Conservation (phyloP, 805 yeast genomes). For the Ogataea methylovora region DNA sequence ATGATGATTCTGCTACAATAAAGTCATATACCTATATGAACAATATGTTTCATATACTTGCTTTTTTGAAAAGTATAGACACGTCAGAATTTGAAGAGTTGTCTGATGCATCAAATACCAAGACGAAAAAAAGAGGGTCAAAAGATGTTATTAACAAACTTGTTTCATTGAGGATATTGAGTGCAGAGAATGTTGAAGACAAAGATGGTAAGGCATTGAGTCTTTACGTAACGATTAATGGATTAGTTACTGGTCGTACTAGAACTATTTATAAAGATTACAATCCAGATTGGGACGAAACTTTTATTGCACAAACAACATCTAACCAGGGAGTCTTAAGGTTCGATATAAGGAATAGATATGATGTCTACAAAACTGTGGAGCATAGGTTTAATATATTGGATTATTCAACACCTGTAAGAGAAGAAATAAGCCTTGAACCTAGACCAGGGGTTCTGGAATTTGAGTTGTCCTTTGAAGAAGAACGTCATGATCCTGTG, state of each 20-base stretch:
- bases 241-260: conserved; percentile 38
- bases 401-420: conserved; percentile 6
- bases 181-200: conserved; percentile 25
- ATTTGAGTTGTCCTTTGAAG: conserved; percentile 67
- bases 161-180: conserved; percentile 15
- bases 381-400: conserved; percentile 8
- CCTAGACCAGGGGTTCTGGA: conserved; percentile 48
- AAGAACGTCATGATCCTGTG: conserved; percentile 72
- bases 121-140: conserved; percentile 4
- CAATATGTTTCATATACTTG: conserved; percentile 17
- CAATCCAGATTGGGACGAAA: conserved; percentile 76
- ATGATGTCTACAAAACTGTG: conserved; percentile 9
- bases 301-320: conserved; percentile 7
- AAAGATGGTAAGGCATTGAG: conserved; percentile 21
- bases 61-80: conserved; percentile 10
- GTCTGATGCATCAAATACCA: conserved; percentile 5
- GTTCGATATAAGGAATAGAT: neutral
- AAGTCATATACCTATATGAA: conserved; percentile 21
- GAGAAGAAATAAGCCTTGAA: conserved; percentile 15
- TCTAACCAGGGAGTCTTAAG: too few relatives aligned
- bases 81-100: conserved; percentile 5
- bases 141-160: conserved; percentile 6
- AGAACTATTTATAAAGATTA: conserved; percentile 50
- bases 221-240: conserved; percentile 15
- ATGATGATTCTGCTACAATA: conserved; percentile 6